phyloP scores from a whole-genome alignment of 495 filamentous ascomycete species.

The Penicillium coffeae region DNA sequence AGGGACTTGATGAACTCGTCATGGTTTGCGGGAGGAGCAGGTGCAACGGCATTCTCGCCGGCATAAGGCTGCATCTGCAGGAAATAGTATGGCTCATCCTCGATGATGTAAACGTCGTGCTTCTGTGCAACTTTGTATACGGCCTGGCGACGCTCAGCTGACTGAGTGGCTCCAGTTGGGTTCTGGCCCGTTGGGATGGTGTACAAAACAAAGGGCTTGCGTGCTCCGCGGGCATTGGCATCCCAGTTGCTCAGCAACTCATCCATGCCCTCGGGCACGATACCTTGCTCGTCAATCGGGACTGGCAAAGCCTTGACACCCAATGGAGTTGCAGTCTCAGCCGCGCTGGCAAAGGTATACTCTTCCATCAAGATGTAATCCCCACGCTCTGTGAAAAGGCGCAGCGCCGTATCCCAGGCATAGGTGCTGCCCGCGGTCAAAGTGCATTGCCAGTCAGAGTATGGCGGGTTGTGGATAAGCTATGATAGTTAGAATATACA shows the following conservation, averaged over 20 bases:
- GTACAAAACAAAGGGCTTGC: slow-evolving; percentile 67
- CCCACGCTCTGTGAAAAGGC: slow-evolving; percentile 68
- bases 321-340: slow-evolving; percentile 75
- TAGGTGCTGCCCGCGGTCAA: slow-evolving; percentile 76
- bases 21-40: slow-evolving; percentile 52
- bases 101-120: slow-evolving; percentile 83
- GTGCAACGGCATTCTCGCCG: slow-evolving; percentile 45
- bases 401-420: slow-evolving; percentile 70
- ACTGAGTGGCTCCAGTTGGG: slow-evolving; percentile 83
- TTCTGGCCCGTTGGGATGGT: slow-evolving; percentile 73
- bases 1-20: slow-evolving; percentile 58
- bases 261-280: slow-evolving; percentile 67
- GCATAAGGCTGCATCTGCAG: slow-evolving; percentile 89
- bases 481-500: slow-evolving; percentile 9
- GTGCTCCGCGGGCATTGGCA: slow-evolving; percentile 46
- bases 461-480: slow-evolving; percentile 48
- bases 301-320: slow-evolving; percentile 72
- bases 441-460: slow-evolving; percentile 76
- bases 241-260: slow-evolving; percentile 66
- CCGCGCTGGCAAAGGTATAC: slow-evolving; percentile 76
- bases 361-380: slow-evolving; percentile 81
- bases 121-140: slow-evolving; percentile 75
- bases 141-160: slow-evolving; percentile 56
- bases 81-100: slow-evolving; percentile 99
- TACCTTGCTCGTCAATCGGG: slow-evolving; percentile 70